Evolutionary conservation across 2,329 filamentous ascomycete genomes (phyloP).

Genomic region (Pseudocercospora macadamiae): DNA sequence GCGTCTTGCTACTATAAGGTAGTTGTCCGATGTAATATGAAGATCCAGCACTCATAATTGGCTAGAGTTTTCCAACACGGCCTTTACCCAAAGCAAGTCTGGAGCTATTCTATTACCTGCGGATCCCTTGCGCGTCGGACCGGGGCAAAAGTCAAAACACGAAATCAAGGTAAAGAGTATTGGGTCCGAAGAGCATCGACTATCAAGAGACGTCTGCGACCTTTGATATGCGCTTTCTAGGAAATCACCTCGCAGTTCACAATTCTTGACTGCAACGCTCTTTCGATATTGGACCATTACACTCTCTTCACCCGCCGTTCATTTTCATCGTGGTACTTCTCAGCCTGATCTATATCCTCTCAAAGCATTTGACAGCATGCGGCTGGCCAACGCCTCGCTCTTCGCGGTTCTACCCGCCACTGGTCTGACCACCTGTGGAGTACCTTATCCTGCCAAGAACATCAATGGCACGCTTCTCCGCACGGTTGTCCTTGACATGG

Average conservation of each 20-base stretch:
- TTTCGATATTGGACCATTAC: neutral
- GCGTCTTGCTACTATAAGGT: neutral
- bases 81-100: neutral
- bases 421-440: neutral
- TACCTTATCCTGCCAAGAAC: neutral
- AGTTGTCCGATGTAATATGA: neutral
- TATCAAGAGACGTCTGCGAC: neutral
- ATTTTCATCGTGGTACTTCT: too few species aligned
- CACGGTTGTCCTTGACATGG: neutral
- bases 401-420: neutral
- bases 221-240: neutral
- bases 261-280: neutral
- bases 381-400: neutral
- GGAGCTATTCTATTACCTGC: neutral
- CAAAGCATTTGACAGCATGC: too few species aligned
- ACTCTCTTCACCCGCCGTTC: too few species aligned
- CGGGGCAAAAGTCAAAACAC: neutral
- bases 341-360: neutral
- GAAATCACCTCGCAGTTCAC: neutral
- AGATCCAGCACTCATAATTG: neutral
- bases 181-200: neutral
- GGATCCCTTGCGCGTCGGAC: neutral
- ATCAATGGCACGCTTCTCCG: neutral
- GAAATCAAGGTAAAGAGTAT: neutral
- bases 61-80: neutral